Evolutionary conservation across 2,329 filamentous ascomycete species (phyloP), one percentile per base, ranked within the genome.

Genomic region (Fusarium keratoplasticum): DNA sequence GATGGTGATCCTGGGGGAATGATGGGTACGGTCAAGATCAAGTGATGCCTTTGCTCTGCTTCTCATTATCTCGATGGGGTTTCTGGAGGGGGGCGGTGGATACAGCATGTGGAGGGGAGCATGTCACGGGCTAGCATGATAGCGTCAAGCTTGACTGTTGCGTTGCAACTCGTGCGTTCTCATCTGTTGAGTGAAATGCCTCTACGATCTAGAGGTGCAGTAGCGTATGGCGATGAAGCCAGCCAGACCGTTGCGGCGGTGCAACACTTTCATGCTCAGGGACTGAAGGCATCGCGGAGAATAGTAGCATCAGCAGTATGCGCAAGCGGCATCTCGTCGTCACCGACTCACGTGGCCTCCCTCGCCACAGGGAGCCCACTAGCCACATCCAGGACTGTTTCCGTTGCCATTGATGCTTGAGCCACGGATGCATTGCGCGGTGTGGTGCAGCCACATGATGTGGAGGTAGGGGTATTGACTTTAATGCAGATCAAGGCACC

Each of bases 291-390:
- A 27, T 60, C 44, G 16, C 44, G 44, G 44, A 50, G 22, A 27
- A 27, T 44, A 44, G n/a, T 22, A 20, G 18, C 38, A 42, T 22
- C 22, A 25, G 14, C n/a, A 42, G 38, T 20, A 35, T 47, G 42
- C 42, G 44, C 44, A 68, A 73, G 73, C 35, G 38, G 27, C 38
- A 14, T 5, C 35, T 44, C 60, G 42, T 50, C 60, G 44, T 62
- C 60, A 62, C 25, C 42, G 20, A 44, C 47, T 63, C 66, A 61
- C 71, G 71, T 74, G 63, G 61, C 73, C 31, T 62, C 58, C 71
- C 71, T 69, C 61, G 71, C 71, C 71, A 73, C 71, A 65, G 61
- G 29, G 27, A 36, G 33, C 13, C 20, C 44, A 63, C 35, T 38
- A 65, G 62, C 71, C 61, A 61, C 64, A 57, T 69, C 57, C 50